A percentile compares a stretch with the other conserved stretches of the same genome.
These are phyloP conservation scores for Solanum okadae DNA, from an alignment of 257 asterid species.

Conservation along the genomic window DNA sequence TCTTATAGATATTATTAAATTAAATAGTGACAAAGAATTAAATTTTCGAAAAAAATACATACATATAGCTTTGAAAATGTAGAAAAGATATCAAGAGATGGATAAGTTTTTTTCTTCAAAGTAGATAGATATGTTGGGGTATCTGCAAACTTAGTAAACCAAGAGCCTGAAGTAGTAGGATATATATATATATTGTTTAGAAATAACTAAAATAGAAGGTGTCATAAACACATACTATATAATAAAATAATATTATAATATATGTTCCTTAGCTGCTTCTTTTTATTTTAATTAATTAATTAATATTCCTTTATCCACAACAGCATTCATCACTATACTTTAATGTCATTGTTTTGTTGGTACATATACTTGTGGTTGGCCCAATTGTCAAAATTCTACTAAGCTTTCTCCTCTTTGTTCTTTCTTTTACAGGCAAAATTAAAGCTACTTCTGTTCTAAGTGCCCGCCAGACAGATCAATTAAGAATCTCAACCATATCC, in stretches of 20 bases:
- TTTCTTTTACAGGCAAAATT: not conserved
- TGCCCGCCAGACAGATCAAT: not conserved
- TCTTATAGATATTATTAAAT: not conserved
- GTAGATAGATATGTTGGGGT: not conserved
- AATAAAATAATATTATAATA: not conserved
- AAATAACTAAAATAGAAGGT: not conserved
- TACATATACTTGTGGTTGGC: not conserved
- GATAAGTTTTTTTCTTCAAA: not conserved
- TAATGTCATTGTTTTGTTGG: not conserved
- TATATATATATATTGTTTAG: not conserved
- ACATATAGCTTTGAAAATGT: not conserved
- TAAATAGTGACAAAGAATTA: not conserved
- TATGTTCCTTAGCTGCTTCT: not conserved
- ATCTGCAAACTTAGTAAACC: not conserved
- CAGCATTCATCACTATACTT: not conserved
- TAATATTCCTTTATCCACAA: conserved; percentile 1
- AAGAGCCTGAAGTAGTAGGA: not conserved
- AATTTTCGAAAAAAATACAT: not conserved
- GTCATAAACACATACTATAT: not conserved
- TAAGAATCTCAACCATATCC: not conserved
- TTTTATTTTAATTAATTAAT: not conserved
- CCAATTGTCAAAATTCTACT: not conserved
- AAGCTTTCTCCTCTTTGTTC: not conserved
- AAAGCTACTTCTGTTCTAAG: not conserved
- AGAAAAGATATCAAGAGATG: not conserved